Evolutionary conservation across 2,329 filamentous ascomycete species (phyloP).

Genomic region (Claviceps sp.): DNA sequence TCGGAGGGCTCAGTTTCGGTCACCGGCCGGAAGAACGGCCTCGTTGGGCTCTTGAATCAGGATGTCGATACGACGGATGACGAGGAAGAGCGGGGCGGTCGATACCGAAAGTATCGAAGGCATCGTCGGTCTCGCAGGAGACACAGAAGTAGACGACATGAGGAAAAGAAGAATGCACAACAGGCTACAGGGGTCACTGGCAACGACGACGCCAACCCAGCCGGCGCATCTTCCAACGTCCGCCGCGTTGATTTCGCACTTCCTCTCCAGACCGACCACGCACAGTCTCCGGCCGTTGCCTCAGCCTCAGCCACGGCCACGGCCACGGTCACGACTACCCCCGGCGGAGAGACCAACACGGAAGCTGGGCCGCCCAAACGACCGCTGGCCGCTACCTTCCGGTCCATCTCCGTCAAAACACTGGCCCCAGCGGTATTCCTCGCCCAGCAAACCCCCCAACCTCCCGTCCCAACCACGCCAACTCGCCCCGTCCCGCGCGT

Average conservation of each 20-base stretch:
- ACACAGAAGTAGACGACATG: constrained; percentile 21
- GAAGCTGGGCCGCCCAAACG: constrained; percentile 16
- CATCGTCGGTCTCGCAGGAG: constrained; percentile 21
- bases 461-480: constrained; percentile 15
- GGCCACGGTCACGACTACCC: constrained; percentile 9
- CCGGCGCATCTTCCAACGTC: constrained; percentile 17
- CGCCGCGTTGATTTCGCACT: constrained; percentile 47
- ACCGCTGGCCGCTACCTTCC: constrained; percentile 39
- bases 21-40: constrained; percentile 22
- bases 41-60: constrained; percentile 23
- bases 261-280: constrained; percentile 5
- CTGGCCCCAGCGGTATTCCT: constrained; percentile 60
- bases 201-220: constrained; percentile 15
- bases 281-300: constrained; percentile 12
- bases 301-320: constrained; percentile 17
- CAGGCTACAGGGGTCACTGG: constrained; percentile 12
- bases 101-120: constrained; percentile 19
- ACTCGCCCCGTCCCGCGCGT: constrained; percentile 40
- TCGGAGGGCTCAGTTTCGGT: constrained; percentile 25
- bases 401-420: constrained; percentile 50
- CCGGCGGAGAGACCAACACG: constrained; percentile 13
- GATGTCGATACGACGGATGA: constrained; percentile 34
- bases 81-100: constrained; percentile 29
- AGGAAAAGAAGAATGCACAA: constrained; percentile 31
- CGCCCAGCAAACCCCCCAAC: constrained; percentile 23